Evolutionary conservation across 768 basidiomycete species (phyloP), one percentile per base, ranked within the genome.

Genomic region (Russula ochroleuca): DNA sequence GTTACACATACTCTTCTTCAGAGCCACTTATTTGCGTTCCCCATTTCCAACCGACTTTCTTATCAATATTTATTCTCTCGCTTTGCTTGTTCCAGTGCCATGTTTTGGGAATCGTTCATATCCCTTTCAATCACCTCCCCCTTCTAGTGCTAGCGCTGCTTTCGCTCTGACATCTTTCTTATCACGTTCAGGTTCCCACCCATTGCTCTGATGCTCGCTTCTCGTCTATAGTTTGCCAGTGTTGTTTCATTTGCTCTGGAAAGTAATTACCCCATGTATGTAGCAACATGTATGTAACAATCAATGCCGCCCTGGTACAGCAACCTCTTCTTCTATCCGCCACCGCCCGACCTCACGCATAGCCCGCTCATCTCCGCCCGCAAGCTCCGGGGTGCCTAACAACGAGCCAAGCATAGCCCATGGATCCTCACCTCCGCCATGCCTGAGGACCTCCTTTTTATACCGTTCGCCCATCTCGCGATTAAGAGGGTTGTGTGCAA

Each of bases 271-370:
- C 17, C 9, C 35, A 57, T 56, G 35, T 55, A 40, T 56, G 37
- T 59, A 33, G 6, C 28, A 54, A n/a, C 35, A 57, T 56, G 35
- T 55, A 40, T 56, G 37, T 59, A 33, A 3, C 28, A 37, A 37
- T 76, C 72, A 88, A 73, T 90, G 88, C 62, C 86, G 76, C 41
- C 81, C 84, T 2, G 83, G 74, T 10, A 83, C 74, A 0, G 82
- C 80, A 1, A 86, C 79, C 4, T 88, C 88, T 66, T 90, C 86
- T 66, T 91, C 88, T 40, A 93, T 85, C 47, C 81, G 83, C 97
- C 97, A 99, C 58, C 79, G 77, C 0, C 96, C 97, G 0, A 99
- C 94, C 68, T 90, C 83, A 38, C 84, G 78, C 96, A 99, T 98
- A 0, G 94, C 91, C 48, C 82, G 78, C 31, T 83, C 80, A 68